Base-by-base conservation (phyloP, 140 eudicot genomes). In the Oenanthe javanica region DNA sequence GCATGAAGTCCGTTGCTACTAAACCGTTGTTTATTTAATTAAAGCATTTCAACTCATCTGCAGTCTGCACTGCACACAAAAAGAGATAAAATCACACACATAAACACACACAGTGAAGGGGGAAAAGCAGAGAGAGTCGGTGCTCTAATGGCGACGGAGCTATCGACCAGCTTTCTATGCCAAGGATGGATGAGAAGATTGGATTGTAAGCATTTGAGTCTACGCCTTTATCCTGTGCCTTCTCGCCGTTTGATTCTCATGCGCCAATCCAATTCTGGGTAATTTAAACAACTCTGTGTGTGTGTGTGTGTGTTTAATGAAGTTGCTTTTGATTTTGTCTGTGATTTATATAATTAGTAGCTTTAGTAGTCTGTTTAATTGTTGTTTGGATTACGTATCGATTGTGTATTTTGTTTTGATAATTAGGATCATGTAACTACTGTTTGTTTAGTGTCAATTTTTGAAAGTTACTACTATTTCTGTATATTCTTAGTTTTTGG, bases 251-350 rank as follows among this genome's bases (percentile, higher is more conserved):
- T 83, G 50, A 77, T 50, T 82, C 82, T 83, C 83, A 87, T 82
- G 86, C 95, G 98, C 3, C 95, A 84, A 50, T 92, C 91, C 27
- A 87, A 86, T 59, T 87, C 86, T 72, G 86, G 96, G 98, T 93
- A 84, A 83, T 75, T 66, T 40, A 40, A 40, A 49, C 7, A 0
- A 5, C n/a, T n/a, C 1, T 47, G 50, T 7, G 51, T 9, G 0
- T 48, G 51, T 52, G 7, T 36, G 18, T 3, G 52, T 61, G 54
- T 14, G 25, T 52, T 66, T 45, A 54, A 13, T 45, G 18, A 25
- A 70, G 14, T 5, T 45, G 27, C 6, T 72, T 42, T 38, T n/a
- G n/a, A n/a, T n/a, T n/a, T n/a, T n/a, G n/a, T n/a, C n/a, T n/a
- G n/a, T 0, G 0, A 71, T 9, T 27, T 27, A 0, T 25, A 0